These are phyloP conservation scores for Podospora bellae-mahoneyi DNA, from an alignment of 495 filamentous ascomycete genomes.

Conservation along the genomic window DNA sequence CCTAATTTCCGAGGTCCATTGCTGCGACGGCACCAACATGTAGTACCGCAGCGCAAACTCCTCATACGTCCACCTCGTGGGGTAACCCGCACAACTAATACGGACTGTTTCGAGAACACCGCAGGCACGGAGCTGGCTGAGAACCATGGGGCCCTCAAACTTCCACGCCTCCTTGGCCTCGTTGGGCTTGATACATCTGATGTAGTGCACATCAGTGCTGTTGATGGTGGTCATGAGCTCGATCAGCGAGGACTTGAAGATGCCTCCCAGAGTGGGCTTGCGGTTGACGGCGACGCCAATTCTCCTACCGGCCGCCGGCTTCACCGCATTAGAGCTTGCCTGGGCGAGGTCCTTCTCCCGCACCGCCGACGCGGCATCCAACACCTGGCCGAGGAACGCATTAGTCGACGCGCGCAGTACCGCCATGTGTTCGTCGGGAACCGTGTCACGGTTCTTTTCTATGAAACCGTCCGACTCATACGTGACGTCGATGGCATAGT, in stretches of 20 bases:
- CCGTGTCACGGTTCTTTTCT: constrained; percentile 98
- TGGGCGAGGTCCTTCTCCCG: constrained; percentile 80
- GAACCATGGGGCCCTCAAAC: constrained; percentile 98
- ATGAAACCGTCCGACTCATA: constrained; percentile 99
- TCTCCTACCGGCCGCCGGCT: constrained; percentile 70
- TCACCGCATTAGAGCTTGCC: constrained; percentile 65
- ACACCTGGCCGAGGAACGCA: constrained; percentile 76
- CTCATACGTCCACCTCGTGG: constrained; percentile 98
- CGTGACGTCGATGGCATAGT: constrained; percentile 97
- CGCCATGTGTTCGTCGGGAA: constrained; percentile 96
- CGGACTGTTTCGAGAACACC: constrained; percentile 98
- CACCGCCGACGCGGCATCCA: constrained; percentile 78
- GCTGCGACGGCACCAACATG: constrained; percentile 87
- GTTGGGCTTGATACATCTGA: constrained; percentile 98
- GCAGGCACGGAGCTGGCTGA: constrained; percentile 94
- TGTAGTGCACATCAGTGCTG: constrained; percentile 97
- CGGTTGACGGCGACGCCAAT: constrained; percentile 88
- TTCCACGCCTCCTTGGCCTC: constrained; percentile 97
- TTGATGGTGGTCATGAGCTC: constrained; percentile 98
- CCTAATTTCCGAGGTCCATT: constrained; percentile 91
- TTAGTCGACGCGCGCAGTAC: constrained; percentile 83
- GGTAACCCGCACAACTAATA: constrained; percentile 97
- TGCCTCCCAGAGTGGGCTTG: constrained; percentile 95
- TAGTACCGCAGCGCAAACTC: constrained; percentile 98
- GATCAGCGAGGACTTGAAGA: constrained; percentile 97